These are phyloP conservation scores for Penicillium vulpinum DNA, from an alignment of 2,329 filamentous ascomycete genomes.

Conservation along the genomic window DNA sequence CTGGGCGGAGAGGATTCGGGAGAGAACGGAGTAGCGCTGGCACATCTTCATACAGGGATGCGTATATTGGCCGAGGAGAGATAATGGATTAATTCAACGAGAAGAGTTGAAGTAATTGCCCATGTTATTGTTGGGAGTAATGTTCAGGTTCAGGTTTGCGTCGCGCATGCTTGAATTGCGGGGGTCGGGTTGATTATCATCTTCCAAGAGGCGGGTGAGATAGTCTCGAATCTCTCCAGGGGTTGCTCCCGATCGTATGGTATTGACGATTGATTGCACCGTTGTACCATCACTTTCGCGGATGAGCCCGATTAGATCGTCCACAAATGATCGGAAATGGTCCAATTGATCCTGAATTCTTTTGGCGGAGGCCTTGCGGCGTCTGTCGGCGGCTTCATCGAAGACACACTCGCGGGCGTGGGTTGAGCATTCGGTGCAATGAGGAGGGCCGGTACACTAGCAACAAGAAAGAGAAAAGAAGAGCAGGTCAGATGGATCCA, in stretches of 20 bases:
- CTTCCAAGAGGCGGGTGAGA: slow-evolving; percentile 4
- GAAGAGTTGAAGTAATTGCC: background rate
- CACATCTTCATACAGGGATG: background rate
- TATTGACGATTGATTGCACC: slow-evolving; percentile 27
- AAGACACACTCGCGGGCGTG: slow-evolving; percentile 37
- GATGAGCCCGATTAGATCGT: slow-evolving; percentile 30
- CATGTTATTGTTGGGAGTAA: background rate
- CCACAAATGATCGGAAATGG: slow-evolving; percentile 28
- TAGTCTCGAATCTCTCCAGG: slow-evolving; percentile 16
- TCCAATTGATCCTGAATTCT: slow-evolving; percentile 33
- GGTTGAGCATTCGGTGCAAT: slow-evolving; percentile 35
- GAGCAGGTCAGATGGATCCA: slow-evolving; percentile 9
- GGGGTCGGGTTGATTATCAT: background rate
- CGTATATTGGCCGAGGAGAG: background rate
- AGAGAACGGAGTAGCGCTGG: background rate
- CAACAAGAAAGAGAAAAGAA: slow-evolving; percentile 13
- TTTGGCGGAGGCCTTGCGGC: slow-evolving; percentile 36
- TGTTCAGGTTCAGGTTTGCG: background rate
- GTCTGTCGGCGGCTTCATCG: slow-evolving; percentile 38
- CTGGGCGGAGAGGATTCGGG: background rate
- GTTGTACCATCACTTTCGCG: slow-evolving; percentile 21
- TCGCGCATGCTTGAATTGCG: background rate
- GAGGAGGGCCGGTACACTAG: slow-evolving; percentile 34
- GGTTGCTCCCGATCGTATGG: slow-evolving; percentile 28
- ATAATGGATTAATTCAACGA: background rate